Conservation (phyloP, 176 grass and related monocot species). For the Raddia guianensis region DNA sequence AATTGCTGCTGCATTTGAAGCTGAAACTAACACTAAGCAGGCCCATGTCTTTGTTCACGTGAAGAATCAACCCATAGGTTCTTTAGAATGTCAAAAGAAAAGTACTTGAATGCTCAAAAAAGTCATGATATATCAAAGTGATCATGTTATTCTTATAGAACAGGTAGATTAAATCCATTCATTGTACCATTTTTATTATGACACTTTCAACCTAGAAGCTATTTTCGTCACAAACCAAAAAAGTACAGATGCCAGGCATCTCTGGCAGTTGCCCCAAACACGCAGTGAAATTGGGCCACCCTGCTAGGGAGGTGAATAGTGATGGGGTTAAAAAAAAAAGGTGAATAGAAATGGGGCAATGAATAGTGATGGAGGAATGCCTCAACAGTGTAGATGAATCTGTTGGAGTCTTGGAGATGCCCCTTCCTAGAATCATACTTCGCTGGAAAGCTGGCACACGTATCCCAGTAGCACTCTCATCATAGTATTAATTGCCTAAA, state of each 20-base stretch:
- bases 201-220: not conserved
- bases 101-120: not conserved
- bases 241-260: not conserved
- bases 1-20: not conserved
- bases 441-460: not conserved
- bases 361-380: too few relatives aligned
- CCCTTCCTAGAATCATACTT: not conserved
- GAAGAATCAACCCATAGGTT: not conserved
- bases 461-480: not conserved
- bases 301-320: too few relatives aligned
- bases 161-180: not conserved
- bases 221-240: not conserved
- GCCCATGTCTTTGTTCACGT: not conserved
- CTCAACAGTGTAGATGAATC: too few relatives aligned
- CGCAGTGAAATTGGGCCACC: too few relatives aligned
- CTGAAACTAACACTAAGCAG: not conserved
- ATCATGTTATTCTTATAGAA: not conserved
- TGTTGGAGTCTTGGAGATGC: too few relatives aligned
- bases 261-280: too few relatives aligned
- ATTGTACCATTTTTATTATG: not conserved
- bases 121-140: not conserved
- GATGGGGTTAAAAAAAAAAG: too few relatives aligned
- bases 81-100: not conserved
- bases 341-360: too few relatives aligned
- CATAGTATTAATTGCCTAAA: too few relatives aligned